phyloP scores from a whole-genome alignment of 805 yeast genomes.

The Candida palmyrensis region DNA sequence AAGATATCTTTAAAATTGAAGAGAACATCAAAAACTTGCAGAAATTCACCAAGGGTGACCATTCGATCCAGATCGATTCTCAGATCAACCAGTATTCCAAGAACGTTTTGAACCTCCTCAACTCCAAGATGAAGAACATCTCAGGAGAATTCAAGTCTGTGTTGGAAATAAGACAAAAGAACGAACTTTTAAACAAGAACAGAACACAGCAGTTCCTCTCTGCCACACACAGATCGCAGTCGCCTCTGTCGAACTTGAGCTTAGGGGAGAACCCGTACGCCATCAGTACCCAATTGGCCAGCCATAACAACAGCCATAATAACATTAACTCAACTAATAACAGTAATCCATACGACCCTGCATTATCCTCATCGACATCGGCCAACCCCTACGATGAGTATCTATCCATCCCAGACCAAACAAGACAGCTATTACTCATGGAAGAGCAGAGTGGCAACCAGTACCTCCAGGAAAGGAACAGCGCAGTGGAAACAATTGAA shows the following conservation, averaged over 20 bases:
- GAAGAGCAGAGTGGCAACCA: constrained; percentile 76
- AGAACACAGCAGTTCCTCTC: constrained; percentile 83
- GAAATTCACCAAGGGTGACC: constrained; percentile 42
- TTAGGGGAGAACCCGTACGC: constrained; percentile 37
- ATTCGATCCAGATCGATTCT: constrained; percentile 41
- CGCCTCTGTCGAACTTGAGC: constrained; percentile 1
- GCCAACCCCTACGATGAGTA: constrained; percentile 35
- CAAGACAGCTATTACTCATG: constrained; percentile 67
- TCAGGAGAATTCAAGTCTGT: constrained; percentile 89
- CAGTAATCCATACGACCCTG: constrained; percentile 22
- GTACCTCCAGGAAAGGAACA: constrained; percentile 76
- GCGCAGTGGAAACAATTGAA: constrained; percentile 95
- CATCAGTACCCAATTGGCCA: constrained; percentile 5
- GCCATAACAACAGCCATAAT: constrained; percentile 22
- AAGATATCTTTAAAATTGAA: constrained; percentile 80
- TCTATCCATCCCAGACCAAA: constrained; percentile 77
- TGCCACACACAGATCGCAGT: constrained; percentile 11
- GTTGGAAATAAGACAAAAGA: constrained; percentile 79
- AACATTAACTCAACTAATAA: constrained; percentile 5
- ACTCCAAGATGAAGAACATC: constrained; percentile 86
- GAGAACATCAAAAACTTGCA: constrained; percentile 61
- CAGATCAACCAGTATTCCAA: constrained; percentile 72
- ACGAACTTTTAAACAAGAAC: constrained; percentile 72
- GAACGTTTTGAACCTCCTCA: constrained; percentile 81
- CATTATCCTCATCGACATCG: too few relatives aligned